Conservation (phyloP, 2,329 filamentous ascomycete species). For the Sclerotinia glacialis region DNA sequence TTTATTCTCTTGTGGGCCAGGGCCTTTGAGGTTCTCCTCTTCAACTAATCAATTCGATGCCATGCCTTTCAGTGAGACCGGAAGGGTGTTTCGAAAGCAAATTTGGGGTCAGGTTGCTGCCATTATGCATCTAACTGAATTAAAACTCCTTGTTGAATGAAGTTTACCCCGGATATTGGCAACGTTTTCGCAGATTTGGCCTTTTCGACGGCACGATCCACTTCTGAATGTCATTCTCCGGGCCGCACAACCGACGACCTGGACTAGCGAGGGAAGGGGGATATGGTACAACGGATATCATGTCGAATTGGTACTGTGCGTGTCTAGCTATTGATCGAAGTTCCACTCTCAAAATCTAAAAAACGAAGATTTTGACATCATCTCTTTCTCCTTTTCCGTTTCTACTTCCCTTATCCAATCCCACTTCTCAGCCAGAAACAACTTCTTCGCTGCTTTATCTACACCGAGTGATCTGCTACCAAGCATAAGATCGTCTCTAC, state of each 20-base stretch:
- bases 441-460: conserved; percentile 49
- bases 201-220: neutral
- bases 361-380: conserved; percentile 20
- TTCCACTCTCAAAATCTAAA: conserved; percentile 18
- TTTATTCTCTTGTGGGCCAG: neutral
- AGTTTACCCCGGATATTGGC: conserved; percentile 7
- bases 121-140: neutral
- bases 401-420: conserved; percentile 48
- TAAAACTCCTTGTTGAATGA: neutral
- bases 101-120: neutral
- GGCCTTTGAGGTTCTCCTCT: neutral
- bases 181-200: neutral
- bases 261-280: neutral
- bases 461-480: conserved; percentile 50
- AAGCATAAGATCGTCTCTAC: conserved; percentile 50
- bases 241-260: neutral
- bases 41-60: conserved; percentile 3
- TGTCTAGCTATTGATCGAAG: neutral
- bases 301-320: neutral
- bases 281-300: neutral
- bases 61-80: neutral
- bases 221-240: neutral
- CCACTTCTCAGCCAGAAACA: conserved; percentile 58
- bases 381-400: conserved; percentile 25
- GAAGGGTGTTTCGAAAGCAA: neutral